phyloP scores from a whole-genome alignment of 306 rosid species.

The Purshia tridentata region DNA sequence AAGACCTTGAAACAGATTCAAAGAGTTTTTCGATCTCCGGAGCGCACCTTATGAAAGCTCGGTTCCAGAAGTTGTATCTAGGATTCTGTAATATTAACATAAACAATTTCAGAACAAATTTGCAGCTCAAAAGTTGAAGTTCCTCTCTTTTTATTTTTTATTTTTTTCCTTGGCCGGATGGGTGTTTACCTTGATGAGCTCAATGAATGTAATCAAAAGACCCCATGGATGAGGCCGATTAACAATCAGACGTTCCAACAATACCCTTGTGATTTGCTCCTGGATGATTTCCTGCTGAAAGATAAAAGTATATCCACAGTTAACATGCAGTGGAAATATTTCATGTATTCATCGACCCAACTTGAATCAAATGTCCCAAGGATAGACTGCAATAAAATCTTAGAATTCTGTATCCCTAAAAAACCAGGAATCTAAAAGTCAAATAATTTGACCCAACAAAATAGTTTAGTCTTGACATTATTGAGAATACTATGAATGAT shows the following conservation, averaged over 20 bases:
- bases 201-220: slow-evolving; percentile 91
- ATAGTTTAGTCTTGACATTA: too few relatives aligned
- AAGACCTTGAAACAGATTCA: slow-evolving; percentile 96
- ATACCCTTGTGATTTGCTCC: slow-evolving; percentile 95
- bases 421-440: too few relatives aligned
- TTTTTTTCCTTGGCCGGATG: neutral
- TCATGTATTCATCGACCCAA: neutral
- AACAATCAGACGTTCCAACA: slow-evolving; percentile 90
- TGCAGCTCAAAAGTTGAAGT: neutral
- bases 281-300: slow-evolving; percentile 80
- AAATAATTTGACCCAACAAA: too few relatives aligned
- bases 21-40: slow-evolving; percentile 95
- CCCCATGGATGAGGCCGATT: slow-evolving; percentile 99
- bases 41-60: slow-evolving; percentile 88
- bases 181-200: slow-evolving; percentile 73
- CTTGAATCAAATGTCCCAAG: neutral
- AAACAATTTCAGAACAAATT: too few relatives aligned
- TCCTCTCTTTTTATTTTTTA: neutral
- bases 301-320: neutral
- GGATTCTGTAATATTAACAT: slow-evolving; percentile 58
- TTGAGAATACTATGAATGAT: neutral
- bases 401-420: too few relatives aligned
- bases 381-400: too few relatives aligned
- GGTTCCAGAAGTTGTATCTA: slow-evolving; percentile 90
- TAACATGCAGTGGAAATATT: neutral